Evolutionary conservation across 225 moss, liverwort and hornwort genomes (phyloP), one percentile per base, ranked within the genome.

Genomic region (Marchantia paleacea): DNA sequence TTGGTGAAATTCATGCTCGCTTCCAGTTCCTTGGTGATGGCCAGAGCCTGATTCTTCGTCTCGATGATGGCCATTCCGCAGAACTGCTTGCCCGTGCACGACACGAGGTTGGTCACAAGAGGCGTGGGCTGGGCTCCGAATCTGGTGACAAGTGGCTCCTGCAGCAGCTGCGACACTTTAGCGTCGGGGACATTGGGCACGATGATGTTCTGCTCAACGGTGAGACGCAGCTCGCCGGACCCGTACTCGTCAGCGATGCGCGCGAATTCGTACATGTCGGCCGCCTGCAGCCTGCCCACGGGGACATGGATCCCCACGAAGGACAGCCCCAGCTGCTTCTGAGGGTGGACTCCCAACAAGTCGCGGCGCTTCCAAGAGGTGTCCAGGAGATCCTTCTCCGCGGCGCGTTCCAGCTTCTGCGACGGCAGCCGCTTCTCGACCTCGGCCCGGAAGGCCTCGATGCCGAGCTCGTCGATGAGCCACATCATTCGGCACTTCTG

Each of bases 401-500:
- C 93, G 39, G 92, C 85, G n/a, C 86, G 80, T 12, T 93, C 82
- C 54, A 77, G 1, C 1, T 83, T 82, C 4, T 69, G 75, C 1
- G 81, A 75, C 6, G 89, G 85, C 79, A 94, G 77, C 15, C 93
- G 85, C 70, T 86, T 87, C 89, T 89, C 97, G 10, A 95, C 88
- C 82, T 95, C 95, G 0, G 92, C 81, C 69, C 95, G 82, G 77
- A 99, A 99, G 48, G 83, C 93, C 83, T 95, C 95, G 0, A 99
- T 85, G 4, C 97, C 97, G 50, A 99, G 85, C 86, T 99, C 95
- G 79, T 99, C 97, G 54, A 95, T 93, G 80, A 99, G 88, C 97
- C 97, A 99, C 95, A 99, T 99, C 95, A 99, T 99, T 84, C 97
- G 91, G 55, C 92, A 93, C 78, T 95, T 99, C 55, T 85, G 91